Evolutionary conservation across 148 eudicot species (phyloP), one percentile per base, ranked within the genome.

Genomic region (Cornus florida): DNA sequence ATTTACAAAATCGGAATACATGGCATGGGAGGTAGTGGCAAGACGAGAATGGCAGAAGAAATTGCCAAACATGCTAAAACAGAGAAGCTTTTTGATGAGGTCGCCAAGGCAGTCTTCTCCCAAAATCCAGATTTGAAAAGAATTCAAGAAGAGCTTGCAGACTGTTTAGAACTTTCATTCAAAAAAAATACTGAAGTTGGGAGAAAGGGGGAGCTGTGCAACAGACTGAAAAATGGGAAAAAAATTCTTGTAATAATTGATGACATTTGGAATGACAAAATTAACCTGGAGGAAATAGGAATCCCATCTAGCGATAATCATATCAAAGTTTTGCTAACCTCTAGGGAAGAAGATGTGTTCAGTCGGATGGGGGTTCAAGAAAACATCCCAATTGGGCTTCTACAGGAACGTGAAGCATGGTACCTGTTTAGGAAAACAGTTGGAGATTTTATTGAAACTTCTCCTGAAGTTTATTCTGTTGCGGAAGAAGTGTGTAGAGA

Each of bases 181-280:
- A 6, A 2, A 0, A 13, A 4, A 9, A 0, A 22, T 0, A 12
- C 14, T 20, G 70, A 33, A 53, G 14, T 0, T 1, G 65, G 67
- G 11, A 80, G 41, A 28, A 22, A 31, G 20, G 32, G 0, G 2
- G 2, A n/a, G 17, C 32, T 80, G 0, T 32, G 53, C 28, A 59
- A 24, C 2, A 80, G 69, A 39, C 31, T 80, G 8, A 38, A 1
- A 0, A 75, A 69, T 3, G 72, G 57, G 23, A 22, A 31, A 8
- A 69, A 41, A 6, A 5, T n/a, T 39, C 78, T 80, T 0, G 41
- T 80, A 9, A 75, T 80, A 69, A 19, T 75, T 3, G 83, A 79
- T 71, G 85, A 83, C 38, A 8, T 75, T 8, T 83, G 85, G 82
- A 22, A 56, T 35, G 38, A 35, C 5, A 2, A n/a, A 12, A 5